Conservation (phyloP, 2,329 filamentous ascomycete species). For the Periconia sp. region DNA sequence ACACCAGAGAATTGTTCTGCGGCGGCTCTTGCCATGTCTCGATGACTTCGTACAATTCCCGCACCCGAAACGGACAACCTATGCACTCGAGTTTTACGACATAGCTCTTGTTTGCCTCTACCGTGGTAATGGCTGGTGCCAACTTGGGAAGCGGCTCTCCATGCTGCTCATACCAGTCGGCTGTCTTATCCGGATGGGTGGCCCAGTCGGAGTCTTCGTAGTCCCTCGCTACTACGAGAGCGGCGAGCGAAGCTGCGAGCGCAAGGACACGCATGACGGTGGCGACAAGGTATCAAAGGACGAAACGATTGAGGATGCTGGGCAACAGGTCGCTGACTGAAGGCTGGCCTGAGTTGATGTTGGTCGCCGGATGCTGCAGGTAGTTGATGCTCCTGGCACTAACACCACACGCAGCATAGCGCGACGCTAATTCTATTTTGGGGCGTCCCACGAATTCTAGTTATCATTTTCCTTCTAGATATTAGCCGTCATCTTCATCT, state of each 20-base stretch:
- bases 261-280: constrained; percentile 21
- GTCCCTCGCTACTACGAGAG: constrained; percentile 9
- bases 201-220: constrained; percentile 14
- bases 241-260: constrained; percentile 13
- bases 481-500: too few species aligned
- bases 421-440: too few species aligned
- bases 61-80: constrained; percentile 30
- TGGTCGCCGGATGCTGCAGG: too few species aligned
- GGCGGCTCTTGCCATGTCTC: constrained; percentile 25
- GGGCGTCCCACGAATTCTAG: too few species aligned
- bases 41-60: constrained; percentile 6
- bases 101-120: constrained; percentile 29
- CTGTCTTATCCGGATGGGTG: constrained; percentile 19
- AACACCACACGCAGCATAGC: too few species aligned
- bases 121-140: constrained; percentile 23
- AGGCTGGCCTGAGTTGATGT: too few species aligned
- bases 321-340: too few species aligned
- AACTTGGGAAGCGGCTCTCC: constrained; percentile 9
- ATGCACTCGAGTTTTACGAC: constrained; percentile 36
- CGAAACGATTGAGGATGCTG: constrained; percentile 13
- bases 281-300: not conserved
- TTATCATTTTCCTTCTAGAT: too few species aligned
- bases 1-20: constrained; percentile 31
- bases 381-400: too few species aligned
- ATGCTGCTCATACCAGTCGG: constrained; percentile 17